These are phyloP conservation scores for Aegilops sharonensis DNA, from an alignment of 176 grass and related monocot species.

Conservation along the genomic window DNA sequence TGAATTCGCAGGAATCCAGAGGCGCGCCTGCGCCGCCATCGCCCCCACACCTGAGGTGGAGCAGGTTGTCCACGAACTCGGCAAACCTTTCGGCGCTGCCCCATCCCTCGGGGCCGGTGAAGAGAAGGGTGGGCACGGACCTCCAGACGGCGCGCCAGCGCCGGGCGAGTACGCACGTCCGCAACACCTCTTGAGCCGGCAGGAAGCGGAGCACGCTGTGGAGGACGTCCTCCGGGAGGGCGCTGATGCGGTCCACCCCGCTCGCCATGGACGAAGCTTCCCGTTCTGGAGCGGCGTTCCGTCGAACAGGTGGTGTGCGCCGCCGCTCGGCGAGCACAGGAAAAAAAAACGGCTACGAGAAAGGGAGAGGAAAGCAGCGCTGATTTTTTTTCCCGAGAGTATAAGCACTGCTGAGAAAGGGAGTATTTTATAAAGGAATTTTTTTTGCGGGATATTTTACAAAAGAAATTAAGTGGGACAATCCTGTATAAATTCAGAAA, in stretches of 20 bases:
- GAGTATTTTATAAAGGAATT: too few relatives aligned
- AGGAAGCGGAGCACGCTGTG: background rate
- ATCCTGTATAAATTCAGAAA: too few relatives aligned
- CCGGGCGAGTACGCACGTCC: background rate
- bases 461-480: too few relatives aligned
- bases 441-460: too few relatives aligned
- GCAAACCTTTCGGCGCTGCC: background rate
- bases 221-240: background rate
- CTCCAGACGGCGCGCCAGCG: background rate
- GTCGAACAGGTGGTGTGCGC: constrained; percentile 10
- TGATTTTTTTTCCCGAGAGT: too few relatives aligned
- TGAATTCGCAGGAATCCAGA: background rate
- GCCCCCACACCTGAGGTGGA: background rate
- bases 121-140: background rate
- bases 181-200: background rate
- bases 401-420: too few relatives aligned
- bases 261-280: background rate
- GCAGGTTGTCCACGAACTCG: background rate
- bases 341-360: too few relatives aligned
- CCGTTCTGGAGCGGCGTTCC: background rate
- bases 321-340: background rate
- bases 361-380: too few relatives aligned
- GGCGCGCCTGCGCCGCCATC: background rate
- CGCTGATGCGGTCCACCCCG: background rate
- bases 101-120: background rate